Base-by-base conservation (phyloP, 345 rosid genomes). In the Raphanus raphanistrum region DNA sequence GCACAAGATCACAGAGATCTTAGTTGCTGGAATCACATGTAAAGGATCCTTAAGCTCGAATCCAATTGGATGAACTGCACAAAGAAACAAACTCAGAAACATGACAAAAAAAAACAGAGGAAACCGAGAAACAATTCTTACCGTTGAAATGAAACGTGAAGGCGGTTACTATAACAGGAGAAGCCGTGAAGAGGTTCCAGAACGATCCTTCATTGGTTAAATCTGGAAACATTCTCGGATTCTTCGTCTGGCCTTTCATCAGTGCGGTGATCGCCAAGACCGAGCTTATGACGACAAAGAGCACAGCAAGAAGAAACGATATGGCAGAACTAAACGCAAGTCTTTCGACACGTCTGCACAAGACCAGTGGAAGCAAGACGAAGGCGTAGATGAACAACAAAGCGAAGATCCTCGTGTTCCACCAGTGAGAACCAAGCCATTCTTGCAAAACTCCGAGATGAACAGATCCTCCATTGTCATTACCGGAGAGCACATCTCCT, bases 61-160 rank as follows among this genome's bases (percentile, higher is more conserved):
- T 60, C 92, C 86, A 45, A 92, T 92, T 0, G 94, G 93, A 87
- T 90, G 98, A 55, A 90, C 97, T 90, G 96, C 84, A 87, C 11
- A 27, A 27, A 29, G 68, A 10, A 45, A 6, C 21, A 57, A 52
- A 82, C 36, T 66, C 43, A 70, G 16, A 41, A 79, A 35, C 76
- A 78, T 15, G 29, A 63, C 8, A 55, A 4, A 62, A 31, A 21
- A 21, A 21, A 21, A 21, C 21, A 21, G 1, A 21, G 21, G 21
- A 21, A 43, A 80, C 65, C 29, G 28, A 78, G 76, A 28, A 16
- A 21, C 27, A 68, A 7, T 68, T 77, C 86, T 82, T 67, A 85
- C 98, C 95, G 78, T 94, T 94, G 79, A 92, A 94, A 81, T 94
- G 98, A 76, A 92, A 94, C 2, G 95, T 90, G 84, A 92, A 94